Percentiles rank a stretch among this genome's conserved stretches.
Evolutionary conservation across 2,329 filamentous ascomycete species (phyloP).

Genomic region (Talaromyces sp.): DNA sequence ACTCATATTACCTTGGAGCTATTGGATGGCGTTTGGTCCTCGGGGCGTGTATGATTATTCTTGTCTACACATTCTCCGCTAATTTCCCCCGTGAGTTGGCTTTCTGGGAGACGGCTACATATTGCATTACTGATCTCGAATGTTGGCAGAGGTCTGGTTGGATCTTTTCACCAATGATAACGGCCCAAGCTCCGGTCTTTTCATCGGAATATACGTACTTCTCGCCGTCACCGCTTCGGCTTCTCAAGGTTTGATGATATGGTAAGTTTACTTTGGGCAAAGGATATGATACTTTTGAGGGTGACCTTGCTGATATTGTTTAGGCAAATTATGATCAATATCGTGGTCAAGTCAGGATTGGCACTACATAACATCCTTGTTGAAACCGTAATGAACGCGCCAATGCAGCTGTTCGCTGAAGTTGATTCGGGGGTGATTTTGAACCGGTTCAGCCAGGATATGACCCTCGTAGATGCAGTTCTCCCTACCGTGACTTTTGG

Average conservation of each 20-base stretch:
- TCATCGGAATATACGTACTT: constrained; percentile 35
- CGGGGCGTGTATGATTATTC: constrained; percentile 3
- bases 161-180: constrained; percentile 10
- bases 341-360: constrained; percentile 49
- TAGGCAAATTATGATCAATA: constrained; percentile 48
- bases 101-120: neutral
- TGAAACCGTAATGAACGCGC: constrained; percentile 9
- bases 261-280: constrained; percentile 8
- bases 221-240: constrained; percentile 33
- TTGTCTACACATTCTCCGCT: constrained; percentile 3
- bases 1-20: constrained; percentile 11
- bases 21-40: constrained; percentile 9
- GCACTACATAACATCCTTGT: constrained; percentile 37
- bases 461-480: constrained; percentile 41
- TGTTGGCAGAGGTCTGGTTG: constrained; percentile 9
- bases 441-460: constrained; percentile 34
- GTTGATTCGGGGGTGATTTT: constrained; percentile 9
- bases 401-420: constrained; percentile 9
- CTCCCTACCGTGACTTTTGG: constrained; percentile 28
- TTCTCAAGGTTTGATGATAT: constrained; percentile 16
- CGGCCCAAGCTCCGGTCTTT: neutral
- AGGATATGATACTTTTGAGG: neutral
- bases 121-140: constrained; percentile 2
- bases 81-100: constrained; percentile 9
- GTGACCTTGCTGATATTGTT: neutral